Conservation (phyloP, 345 rosid genomes). For the Reutealis trisperma region DNA sequence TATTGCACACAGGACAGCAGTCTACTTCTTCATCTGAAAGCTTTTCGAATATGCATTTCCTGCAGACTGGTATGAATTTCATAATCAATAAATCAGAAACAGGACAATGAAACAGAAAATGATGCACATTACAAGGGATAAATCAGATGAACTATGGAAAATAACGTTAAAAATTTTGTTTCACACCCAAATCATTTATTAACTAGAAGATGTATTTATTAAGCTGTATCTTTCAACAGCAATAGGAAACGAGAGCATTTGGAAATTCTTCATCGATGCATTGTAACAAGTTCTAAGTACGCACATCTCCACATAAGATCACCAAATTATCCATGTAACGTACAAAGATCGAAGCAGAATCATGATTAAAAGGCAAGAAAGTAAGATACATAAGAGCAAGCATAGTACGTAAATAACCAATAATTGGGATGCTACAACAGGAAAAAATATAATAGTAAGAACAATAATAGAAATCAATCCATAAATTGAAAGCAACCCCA, state of each 20-base stretch:
- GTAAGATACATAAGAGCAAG: background rate
- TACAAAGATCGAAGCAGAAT: background rate
- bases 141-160: background rate
- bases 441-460: background rate
- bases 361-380: background rate
- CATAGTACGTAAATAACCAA: constrained; percentile 2
- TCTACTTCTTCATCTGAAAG: constrained; percentile 66
- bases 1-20: constrained; percentile 71
- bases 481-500: constrained; percentile 13
- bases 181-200: background rate
- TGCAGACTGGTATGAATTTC: constrained; percentile 56
- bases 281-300: background rate
- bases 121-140: background rate
- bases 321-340: background rate
- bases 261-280: background rate
- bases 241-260: background rate
- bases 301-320: background rate
- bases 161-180: background rate
- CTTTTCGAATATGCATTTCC: constrained; percentile 69
- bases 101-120: background rate
- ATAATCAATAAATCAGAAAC: constrained; percentile 23
- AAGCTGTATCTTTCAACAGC: background rate
- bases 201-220: background rate
- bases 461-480: background rate
- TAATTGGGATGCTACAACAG: background rate